Conservation (phyloP, 805 yeast genomes). For the Myxozyma kluyveri region DNA sequence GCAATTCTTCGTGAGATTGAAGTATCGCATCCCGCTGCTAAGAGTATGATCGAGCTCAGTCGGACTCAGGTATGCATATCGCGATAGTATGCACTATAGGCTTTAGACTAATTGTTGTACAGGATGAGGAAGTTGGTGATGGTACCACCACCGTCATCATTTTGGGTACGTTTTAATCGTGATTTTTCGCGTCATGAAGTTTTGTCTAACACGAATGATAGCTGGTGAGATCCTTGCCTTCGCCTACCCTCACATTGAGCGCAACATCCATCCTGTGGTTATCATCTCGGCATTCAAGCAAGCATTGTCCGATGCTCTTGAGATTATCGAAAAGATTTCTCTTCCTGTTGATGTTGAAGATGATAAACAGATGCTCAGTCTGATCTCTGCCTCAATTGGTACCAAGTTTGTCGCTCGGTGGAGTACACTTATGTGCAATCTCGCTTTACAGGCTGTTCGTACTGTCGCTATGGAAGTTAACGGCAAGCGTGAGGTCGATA, state of each 20-base stretch:
- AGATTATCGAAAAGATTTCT: slow-evolving; percentile 78
- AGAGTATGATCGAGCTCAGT: slow-evolving; percentile 93
- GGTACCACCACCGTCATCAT: slow-evolving; percentile 98
- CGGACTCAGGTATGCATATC: slow-evolving; percentile 52
- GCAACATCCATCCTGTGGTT: slow-evolving; percentile 94
- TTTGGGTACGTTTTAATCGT: slow-evolving; percentile 39
- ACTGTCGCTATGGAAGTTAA: slow-evolving; percentile 65
- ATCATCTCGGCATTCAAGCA: slow-evolving; percentile 90
- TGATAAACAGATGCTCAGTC: slow-evolving; percentile 80
- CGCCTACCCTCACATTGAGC: slow-evolving; percentile 86
- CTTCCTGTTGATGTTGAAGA: slow-evolving; percentile 78
- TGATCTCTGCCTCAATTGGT: slow-evolving; percentile 89
- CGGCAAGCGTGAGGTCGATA: slow-evolving; percentile 71
- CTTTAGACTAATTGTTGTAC: background rate
- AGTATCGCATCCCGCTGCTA: slow-evolving; percentile 95
- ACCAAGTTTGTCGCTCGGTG: slow-evolving; percentile 90
- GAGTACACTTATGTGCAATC: slow-evolving; percentile 85
- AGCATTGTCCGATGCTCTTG: slow-evolving; percentile 87
- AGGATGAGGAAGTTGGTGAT: slow-evolving; percentile 97
- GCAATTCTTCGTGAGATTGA: slow-evolving; percentile 97
- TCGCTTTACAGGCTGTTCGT: slow-evolving; percentile 83
- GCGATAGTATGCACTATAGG: background rate
- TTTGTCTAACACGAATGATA: background rate
- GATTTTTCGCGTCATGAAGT: background rate
- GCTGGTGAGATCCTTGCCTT: slow-evolving; percentile 98